Evolutionary conservation across 2,329 filamentous ascomycete genomes (phyloP).

Genomic region (Fusarium compactum): DNA sequence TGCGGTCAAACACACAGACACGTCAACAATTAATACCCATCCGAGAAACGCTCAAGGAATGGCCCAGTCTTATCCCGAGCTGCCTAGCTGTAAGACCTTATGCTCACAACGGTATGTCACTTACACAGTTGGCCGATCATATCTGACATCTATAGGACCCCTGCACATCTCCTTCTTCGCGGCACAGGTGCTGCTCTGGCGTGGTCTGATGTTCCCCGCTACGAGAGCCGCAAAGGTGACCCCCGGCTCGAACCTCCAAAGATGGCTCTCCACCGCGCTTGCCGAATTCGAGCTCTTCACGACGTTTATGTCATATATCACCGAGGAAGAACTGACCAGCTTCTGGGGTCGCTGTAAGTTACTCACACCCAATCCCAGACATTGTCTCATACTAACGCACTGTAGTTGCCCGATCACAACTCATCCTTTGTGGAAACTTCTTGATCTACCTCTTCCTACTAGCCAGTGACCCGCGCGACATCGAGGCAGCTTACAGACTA

Average conservation of each 20-base stretch:
- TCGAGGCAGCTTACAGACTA: constrained; percentile 53
- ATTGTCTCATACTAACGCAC: neutral
- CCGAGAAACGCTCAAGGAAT: constrained; percentile 51
- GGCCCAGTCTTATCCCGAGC: constrained; percentile 53
- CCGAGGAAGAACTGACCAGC: constrained; percentile 53
- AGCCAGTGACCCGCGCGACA: constrained; percentile 52
- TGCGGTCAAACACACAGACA: constrained; percentile 30
- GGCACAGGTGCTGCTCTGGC: constrained; percentile 56
- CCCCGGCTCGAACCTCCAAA: constrained; percentile 52
- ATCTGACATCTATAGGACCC: constrained; percentile 46
- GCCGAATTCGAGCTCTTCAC: constrained; percentile 54
- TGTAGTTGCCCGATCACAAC: constrained; percentile 55
- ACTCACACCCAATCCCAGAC: too few relatives aligned
- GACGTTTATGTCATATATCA: constrained; percentile 53
- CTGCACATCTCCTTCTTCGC: constrained; percentile 59
- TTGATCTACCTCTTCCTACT: constrained; percentile 62
- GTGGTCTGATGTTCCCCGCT: constrained; percentile 60
- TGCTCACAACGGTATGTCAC: constrained; percentile 36
- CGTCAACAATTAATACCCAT: constrained; percentile 43
- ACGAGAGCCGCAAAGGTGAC: constrained; percentile 56
- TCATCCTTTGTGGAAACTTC: constrained; percentile 62
- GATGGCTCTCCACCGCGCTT: constrained; percentile 52
- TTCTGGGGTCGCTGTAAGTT: constrained; percentile 61
- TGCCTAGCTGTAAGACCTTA: constrained; percentile 43
- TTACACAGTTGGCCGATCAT: neutral